Conservation (phyloP, 2,329 filamentous ascomycete genomes). For the Remersonia thermophila region DNA sequence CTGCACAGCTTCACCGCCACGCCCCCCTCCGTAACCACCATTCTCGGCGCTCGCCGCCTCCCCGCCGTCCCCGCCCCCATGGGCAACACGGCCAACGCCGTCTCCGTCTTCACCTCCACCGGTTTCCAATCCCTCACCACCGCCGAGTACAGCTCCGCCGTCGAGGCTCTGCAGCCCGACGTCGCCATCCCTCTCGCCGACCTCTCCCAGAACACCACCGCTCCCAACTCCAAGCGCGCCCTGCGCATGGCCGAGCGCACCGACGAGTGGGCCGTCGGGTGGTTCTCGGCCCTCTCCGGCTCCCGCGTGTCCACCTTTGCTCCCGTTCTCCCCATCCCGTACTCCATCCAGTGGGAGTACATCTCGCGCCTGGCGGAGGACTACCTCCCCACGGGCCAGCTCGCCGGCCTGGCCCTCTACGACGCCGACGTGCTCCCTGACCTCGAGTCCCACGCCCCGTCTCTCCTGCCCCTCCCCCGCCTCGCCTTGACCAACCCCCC, state of each 20-base stretch:
- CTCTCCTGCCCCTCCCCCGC: conserved; percentile 53
- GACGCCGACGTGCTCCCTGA: conserved; percentile 57
- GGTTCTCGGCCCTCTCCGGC: conserved; percentile 35
- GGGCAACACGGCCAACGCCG: conserved; percentile 55
- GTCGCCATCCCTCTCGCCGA: conserved; percentile 71
- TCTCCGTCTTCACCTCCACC: conserved; percentile 75
- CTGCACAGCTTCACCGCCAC: conserved; percentile 69
- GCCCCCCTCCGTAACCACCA: conserved; percentile 49
- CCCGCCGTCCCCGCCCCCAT: conserved; percentile 62
- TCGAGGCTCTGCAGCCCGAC: conserved; percentile 60
- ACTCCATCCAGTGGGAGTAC: conserved; percentile 68
- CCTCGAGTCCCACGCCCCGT: conserved; percentile 42
- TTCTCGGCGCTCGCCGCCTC: conserved; percentile 67
- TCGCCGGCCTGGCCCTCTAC: conserved; percentile 69
- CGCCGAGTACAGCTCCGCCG: conserved; percentile 54
- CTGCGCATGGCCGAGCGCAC: conserved; percentile 79
- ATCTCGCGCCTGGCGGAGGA: conserved; percentile 58
- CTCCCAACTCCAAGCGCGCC: conserved; percentile 57
- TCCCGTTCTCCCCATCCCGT: conserved; percentile 62
- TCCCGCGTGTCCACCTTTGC: conserved; percentile 40
- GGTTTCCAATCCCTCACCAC: conserved; percentile 65
- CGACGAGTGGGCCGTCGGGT: conserved; percentile 64
- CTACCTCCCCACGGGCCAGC: conserved; percentile 40
- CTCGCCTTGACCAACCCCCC: conserved; percentile 59
- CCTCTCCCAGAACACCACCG: conserved; percentile 35